Conservation (phyloP, 176 grass and related monocot species). For the Carex myosuroides region DNA sequence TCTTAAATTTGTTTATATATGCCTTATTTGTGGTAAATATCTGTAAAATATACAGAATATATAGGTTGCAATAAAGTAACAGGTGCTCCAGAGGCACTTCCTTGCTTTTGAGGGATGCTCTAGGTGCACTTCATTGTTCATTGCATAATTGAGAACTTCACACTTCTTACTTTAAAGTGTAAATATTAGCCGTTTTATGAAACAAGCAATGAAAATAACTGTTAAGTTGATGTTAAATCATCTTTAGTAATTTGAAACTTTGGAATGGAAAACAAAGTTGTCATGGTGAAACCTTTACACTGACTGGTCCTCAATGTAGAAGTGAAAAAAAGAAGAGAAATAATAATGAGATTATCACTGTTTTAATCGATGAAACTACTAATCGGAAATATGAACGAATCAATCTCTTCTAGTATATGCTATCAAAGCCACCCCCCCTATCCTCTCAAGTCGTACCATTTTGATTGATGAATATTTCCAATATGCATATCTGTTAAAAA, state of each 20-base stretch:
- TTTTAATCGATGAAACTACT: neutral
- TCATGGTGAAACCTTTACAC: neutral
- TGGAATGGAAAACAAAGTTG: neutral
- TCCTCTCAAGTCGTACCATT: neutral
- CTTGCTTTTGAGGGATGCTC: neutral
- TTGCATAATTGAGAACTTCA: neutral
- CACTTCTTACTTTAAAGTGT: neutral
- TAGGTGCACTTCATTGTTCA: neutral
- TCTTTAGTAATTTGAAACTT: neutral
- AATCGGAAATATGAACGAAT: neutral
- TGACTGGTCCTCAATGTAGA: neutral
- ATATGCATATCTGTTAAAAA: conserved; percentile 11
- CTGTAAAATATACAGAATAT: neutral
- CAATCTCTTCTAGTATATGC: neutral
- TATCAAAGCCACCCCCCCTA: neutral
- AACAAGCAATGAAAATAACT: neutral
- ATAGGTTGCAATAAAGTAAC: neutral
- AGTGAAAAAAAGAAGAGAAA: neutral
- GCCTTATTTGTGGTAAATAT: neutral
- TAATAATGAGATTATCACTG: neutral
- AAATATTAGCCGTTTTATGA: neutral
- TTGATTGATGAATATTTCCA: neutral
- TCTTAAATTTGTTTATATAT: neutral
- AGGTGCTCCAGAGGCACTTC: neutral
- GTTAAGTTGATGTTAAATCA: neutral